Conservation (phyloP, 2,329 filamentous ascomycete species). For the Colletotrichum cordylinicola region DNA sequence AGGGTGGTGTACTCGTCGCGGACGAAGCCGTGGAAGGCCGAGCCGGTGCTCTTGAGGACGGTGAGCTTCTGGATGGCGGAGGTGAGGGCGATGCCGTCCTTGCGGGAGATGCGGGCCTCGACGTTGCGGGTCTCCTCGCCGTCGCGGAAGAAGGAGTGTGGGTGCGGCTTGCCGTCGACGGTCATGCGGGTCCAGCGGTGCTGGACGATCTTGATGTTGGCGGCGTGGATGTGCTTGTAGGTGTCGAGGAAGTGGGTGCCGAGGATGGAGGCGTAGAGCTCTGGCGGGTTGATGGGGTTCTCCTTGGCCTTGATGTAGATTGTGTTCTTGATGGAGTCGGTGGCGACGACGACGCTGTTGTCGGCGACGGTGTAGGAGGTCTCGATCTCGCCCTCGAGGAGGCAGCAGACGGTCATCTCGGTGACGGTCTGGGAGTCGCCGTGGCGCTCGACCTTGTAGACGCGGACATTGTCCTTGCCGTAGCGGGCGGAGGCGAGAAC, state of each 20-base stretch:
- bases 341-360: constrained; percentile 94
- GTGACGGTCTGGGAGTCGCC: constrained; percentile 82
- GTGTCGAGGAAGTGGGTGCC: constrained; percentile 87
- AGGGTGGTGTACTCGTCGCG: constrained; percentile 93
- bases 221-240: constrained; percentile 86
- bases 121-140: constrained; percentile 87
- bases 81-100: constrained; percentile 74
- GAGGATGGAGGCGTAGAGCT: constrained; percentile 86
- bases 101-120: constrained; percentile 72
- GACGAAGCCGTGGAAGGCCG: constrained; percentile 93
- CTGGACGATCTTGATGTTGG: constrained; percentile 81
- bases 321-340: constrained; percentile 98
- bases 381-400: constrained; percentile 93
- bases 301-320: constrained; percentile 95
- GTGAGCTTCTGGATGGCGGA: constrained; percentile 82
- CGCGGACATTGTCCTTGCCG: constrained; percentile 97
- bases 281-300: constrained; percentile 88
- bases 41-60: constrained; percentile 95
- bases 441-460: constrained; percentile 92
- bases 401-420: constrained; percentile 93
- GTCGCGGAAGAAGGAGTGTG: constrained; percentile 93
- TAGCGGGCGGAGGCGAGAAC: constrained; percentile 72
- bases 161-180: constrained; percentile 87
- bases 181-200: constrained; percentile 93
- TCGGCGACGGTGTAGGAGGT: constrained; percentile 89